Evolutionary conservation across 2,329 filamentous ascomycete species (phyloP).

Genomic region (Conoideocrella luteorostrata): DNA sequence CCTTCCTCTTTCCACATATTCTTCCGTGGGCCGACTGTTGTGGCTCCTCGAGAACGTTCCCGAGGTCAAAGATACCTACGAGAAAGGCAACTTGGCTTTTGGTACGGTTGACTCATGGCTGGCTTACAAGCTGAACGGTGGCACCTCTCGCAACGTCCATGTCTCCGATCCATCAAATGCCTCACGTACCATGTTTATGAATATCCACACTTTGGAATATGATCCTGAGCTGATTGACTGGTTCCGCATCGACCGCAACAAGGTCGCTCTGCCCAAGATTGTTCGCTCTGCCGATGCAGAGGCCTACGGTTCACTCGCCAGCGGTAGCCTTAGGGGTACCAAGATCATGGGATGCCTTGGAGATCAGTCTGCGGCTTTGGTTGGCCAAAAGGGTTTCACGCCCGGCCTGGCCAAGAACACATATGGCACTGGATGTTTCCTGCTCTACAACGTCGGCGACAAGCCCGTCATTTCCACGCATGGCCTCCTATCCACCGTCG

Average conservation of each 20-base stretch:
- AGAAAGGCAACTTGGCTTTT: slow-evolving; percentile 65
- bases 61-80: slow-evolving; percentile 63
- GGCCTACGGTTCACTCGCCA: slow-evolving; percentile 59
- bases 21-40: slow-evolving; percentile 69
- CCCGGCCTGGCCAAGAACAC: slow-evolving; percentile 78
- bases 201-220: slow-evolving; percentile 68
- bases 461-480: slow-evolving; percentile 74
- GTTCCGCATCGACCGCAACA: slow-evolving; percentile 64
- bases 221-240: slow-evolving; percentile 67
- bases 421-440: slow-evolving; percentile 79
- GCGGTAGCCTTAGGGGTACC: slow-evolving; percentile 57
- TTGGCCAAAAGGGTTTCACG: slow-evolving; percentile 72
- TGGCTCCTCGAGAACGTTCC: slow-evolving; percentile 69
- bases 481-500: slow-evolving; percentile 70
- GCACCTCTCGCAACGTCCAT: slow-evolving; percentile 55
- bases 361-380: slow-evolving; percentile 74
- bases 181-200: slow-evolving; percentile 85
- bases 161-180: slow-evolving; percentile 79
- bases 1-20: slow-evolving; percentile 75
- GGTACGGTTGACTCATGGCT: slow-evolving; percentile 80
- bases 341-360: slow-evolving; percentile 73
- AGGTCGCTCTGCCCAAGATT: slow-evolving; percentile 69
- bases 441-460: slow-evolving; percentile 75
- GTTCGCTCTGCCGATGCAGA: slow-evolving; percentile 65
- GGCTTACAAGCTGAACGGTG: slow-evolving; percentile 72